Conservation (phyloP, 1,284 basidiomycete species). For the Leccinum solheimii region DNA sequence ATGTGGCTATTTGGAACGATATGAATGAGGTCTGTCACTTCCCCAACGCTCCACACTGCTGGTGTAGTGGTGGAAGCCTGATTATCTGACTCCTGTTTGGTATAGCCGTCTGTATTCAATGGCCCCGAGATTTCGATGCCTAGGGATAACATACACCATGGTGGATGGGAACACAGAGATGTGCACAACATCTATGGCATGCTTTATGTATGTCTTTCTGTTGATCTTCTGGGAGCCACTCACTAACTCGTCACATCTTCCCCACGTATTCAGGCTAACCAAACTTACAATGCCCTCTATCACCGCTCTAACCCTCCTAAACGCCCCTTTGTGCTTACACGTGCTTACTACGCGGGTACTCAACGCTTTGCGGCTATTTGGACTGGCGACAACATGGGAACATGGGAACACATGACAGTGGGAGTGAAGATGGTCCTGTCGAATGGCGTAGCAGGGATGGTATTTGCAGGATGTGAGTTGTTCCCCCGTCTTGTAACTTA, state of each 20-base stretch:
- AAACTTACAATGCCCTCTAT: slow-evolving; percentile 82
- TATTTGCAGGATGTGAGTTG: slow-evolving; percentile 83
- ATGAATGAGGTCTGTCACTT: slow-evolving; percentile 87
- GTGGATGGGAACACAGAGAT: slow-evolving; percentile 97
- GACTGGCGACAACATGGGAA: slow-evolving; percentile 98
- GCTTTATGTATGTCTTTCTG: slow-evolving; percentile 60
- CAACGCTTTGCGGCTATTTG: slow-evolving; percentile 97
- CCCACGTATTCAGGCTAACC: slow-evolving; percentile 51
- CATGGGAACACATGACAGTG: slow-evolving; percentile 96
- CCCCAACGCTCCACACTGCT: not conserved
- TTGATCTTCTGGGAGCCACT: not conserved
- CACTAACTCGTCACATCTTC: not conserved
- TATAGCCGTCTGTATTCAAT: slow-evolving; percentile 92
- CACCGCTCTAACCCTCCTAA: slow-evolving; percentile 73
- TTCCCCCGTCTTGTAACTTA: not conserved
- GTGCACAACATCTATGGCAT: slow-evolving; percentile 94
- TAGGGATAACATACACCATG: slow-evolving; percentile 88
- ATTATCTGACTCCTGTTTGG: slow-evolving; percentile 1
- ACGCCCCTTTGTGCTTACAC: slow-evolving; percentile 93
- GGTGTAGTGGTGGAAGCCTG: not conserved
- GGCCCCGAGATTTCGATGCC: slow-evolving; percentile 98
- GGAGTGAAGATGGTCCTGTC: slow-evolving; percentile 94
- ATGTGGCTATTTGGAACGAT: slow-evolving; percentile 95
- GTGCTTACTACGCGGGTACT: slow-evolving; percentile 93
- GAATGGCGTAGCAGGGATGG: slow-evolving; percentile 91